A percentile compares a stretch with the other conserved stretches of the same genome.
Conservation (phyloP, 2,329 filamentous ascomycete genomes). For the Talaromyces funiculosus region DNA sequence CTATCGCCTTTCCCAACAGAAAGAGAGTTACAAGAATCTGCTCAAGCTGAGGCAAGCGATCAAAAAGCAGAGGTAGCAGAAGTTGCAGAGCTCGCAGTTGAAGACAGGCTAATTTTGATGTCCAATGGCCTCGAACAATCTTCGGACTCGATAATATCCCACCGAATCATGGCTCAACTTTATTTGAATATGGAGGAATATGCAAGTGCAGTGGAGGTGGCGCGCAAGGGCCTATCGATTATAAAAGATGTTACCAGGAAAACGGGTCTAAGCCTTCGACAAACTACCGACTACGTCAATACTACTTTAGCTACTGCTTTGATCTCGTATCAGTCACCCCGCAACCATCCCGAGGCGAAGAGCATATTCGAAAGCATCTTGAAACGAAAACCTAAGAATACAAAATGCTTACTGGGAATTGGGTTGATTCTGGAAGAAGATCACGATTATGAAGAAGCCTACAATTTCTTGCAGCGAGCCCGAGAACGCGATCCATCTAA, state of each 20-base stretch:
- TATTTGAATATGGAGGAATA: constrained; percentile 82
- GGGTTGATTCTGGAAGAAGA: constrained; percentile 91
- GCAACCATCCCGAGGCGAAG: constrained; percentile 84
- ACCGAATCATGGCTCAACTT: constrained; percentile 76
- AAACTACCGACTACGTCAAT: constrained; percentile 68
- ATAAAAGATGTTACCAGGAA: constrained; percentile 56
- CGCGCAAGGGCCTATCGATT: constrained; percentile 65
- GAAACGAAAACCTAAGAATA: constrained; percentile 67
- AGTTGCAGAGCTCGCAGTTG: constrained; percentile 56
- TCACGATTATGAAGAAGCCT: constrained; percentile 76
- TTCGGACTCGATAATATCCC: constrained; percentile 69
- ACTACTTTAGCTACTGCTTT: constrained; percentile 78
- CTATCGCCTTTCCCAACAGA: constrained; percentile 70
- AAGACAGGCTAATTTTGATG: constrained; percentile 78
- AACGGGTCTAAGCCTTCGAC: constrained; percentile 63
- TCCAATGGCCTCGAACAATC: constrained; percentile 61
- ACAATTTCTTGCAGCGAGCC: constrained; percentile 73
- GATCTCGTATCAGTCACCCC: constrained; percentile 83
- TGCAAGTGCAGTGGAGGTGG: constrained; percentile 71
- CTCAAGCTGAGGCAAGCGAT: constrained; percentile 44
- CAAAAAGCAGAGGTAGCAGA: constrained; percentile 31
- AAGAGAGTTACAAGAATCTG: constrained; percentile 44
- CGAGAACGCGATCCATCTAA: constrained; percentile 67
- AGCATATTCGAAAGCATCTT: constrained; percentile 78
- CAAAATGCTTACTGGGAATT: constrained; percentile 77